A percentile compares a stretch with the other conserved stretches of the same genome.
Conservation (phyloP, 139 green algal genomes). For the Chlamydomonas incerta region DNA sequence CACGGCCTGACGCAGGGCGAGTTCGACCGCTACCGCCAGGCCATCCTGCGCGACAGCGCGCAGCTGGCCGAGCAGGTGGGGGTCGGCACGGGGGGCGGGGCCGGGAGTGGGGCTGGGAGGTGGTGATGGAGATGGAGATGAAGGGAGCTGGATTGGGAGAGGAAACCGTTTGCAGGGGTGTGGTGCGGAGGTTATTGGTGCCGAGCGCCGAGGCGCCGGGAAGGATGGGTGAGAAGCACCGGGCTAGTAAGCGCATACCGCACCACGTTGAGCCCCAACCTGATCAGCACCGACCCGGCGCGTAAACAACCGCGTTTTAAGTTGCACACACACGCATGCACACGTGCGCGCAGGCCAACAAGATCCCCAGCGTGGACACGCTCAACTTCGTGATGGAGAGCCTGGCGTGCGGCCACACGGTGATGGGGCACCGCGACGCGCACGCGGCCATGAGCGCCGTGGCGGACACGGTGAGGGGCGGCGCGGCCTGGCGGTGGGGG, state of each 20-base stretch:
- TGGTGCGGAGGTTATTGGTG: too few relatives aligned
- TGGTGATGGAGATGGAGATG: neutral
- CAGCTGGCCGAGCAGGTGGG: conserved; percentile 82
- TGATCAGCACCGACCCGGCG: too few relatives aligned
- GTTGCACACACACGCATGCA: too few relatives aligned
- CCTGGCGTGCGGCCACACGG: conserved; percentile 91
- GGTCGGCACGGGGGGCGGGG: too few relatives aligned
- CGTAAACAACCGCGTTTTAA: neutral
- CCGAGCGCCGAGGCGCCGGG: too few relatives aligned
- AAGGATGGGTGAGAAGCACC: too few relatives aligned
- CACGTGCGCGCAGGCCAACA: conserved; percentile 85
- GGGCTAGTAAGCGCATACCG: too few relatives aligned
- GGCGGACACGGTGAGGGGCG: conserved; percentile 65
- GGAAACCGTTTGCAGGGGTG: too few relatives aligned
- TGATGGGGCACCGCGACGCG: conserved; percentile 74
- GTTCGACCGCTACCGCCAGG: conserved; percentile 89
- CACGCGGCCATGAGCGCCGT: conserved; percentile 79
- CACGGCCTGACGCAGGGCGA: conserved; percentile 92
- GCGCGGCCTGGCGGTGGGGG: too few relatives aligned
- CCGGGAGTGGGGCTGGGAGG: neutral
- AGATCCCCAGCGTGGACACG: conserved; percentile 89
- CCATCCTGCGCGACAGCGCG: conserved; percentile 90
- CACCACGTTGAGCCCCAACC: neutral
- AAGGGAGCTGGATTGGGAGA: neutral
- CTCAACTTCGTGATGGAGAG: conserved; percentile 99